Conservation (phyloP, 2,329 filamentous ascomycete genomes). For the Talaromyces sp. region DNA sequence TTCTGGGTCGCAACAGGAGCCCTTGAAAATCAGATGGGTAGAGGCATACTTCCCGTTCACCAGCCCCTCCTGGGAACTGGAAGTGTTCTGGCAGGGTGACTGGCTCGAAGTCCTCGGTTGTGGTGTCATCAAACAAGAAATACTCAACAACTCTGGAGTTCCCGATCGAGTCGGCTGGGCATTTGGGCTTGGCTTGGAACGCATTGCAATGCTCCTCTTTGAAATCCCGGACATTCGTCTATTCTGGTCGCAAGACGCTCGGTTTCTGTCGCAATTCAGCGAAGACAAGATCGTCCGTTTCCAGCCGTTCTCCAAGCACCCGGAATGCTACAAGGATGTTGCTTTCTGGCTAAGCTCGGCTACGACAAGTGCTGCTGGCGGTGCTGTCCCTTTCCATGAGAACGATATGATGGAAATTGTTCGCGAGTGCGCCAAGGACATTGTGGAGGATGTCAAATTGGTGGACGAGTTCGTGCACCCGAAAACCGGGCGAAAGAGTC, state of each 20-base stretch:
- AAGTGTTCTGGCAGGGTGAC: conserved; percentile 88
- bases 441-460: conserved; percentile 79
- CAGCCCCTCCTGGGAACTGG: conserved; percentile 89
- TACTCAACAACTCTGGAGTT: conserved; percentile 72
- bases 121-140: conserved; percentile 77
- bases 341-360: conserved; percentile 74
- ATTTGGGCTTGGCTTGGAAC: conserved; percentile 88
- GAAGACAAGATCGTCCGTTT: conserved; percentile 58
- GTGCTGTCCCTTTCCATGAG: conserved; percentile 64
- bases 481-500: conserved; percentile 72
- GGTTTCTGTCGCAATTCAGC: conserved; percentile 81
- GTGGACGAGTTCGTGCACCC: conserved; percentile 87
- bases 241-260: conserved; percentile 83
- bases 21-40: conserved; percentile 84
- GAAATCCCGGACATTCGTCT: conserved; percentile 92
- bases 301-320: conserved; percentile 84
- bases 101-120: conserved; percentile 97
- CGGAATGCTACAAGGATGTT: conserved; percentile 83
- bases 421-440: conserved; percentile 71
- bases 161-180: conserved; percentile 82
- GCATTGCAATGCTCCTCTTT: conserved; percentile 96
- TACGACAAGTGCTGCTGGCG: conserved; percentile 33
- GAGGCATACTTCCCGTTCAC: conserved; percentile 98
- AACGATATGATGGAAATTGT: conserved; percentile 98
- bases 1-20: conserved; percentile 55